Conservation (phyloP, 345 rosid genomes). For the Rhizophora apiculata region DNA sequence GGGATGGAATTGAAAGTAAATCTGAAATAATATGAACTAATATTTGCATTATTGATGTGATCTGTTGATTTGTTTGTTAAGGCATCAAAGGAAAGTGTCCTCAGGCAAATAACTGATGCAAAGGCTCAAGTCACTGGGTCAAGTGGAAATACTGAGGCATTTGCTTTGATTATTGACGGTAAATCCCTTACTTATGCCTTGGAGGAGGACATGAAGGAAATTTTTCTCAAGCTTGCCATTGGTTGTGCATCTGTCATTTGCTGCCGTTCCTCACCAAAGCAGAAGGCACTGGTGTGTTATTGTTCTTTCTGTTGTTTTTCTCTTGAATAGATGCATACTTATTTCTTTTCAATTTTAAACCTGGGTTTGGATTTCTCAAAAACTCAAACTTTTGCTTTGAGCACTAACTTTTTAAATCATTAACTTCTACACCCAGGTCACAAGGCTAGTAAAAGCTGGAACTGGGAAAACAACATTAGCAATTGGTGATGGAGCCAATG, state of each 20-base stretch:
- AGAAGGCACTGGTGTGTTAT: constrained; percentile 81
- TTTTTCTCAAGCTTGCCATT: constrained; percentile 71
- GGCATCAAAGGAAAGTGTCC: constrained; percentile 76
- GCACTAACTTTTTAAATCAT: constrained; percentile 9
- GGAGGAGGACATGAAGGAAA: constrained; percentile 63
- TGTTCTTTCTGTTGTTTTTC: constrained; percentile 1
- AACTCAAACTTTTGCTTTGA: neutral
- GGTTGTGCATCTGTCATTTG: constrained; percentile 93
- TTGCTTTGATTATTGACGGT: constrained; percentile 90
- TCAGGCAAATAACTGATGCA: constrained; percentile 56
- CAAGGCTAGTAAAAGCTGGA: constrained; percentile 82
- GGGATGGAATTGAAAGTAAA: neutral
- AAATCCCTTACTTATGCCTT: constrained; percentile 89
- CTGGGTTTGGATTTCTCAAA: neutral
- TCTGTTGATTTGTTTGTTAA: constrained; percentile 22
- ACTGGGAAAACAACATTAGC: constrained; percentile 80
- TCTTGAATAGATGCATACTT: neutral
- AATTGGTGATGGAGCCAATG: constrained; percentile 97
- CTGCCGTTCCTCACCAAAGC: constrained; percentile 96
- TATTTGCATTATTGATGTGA: constrained; percentile 5
- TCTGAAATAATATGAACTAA: neutral
- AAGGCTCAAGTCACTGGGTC: constrained; percentile 46
- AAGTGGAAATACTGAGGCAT: constrained; percentile 55
- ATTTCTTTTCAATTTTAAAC: neutral
- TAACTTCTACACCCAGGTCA: constrained; percentile 51